Conservation (phyloP, 371 early-diverging fungal genomes). For the Apophysomyces elegans region DNA sequence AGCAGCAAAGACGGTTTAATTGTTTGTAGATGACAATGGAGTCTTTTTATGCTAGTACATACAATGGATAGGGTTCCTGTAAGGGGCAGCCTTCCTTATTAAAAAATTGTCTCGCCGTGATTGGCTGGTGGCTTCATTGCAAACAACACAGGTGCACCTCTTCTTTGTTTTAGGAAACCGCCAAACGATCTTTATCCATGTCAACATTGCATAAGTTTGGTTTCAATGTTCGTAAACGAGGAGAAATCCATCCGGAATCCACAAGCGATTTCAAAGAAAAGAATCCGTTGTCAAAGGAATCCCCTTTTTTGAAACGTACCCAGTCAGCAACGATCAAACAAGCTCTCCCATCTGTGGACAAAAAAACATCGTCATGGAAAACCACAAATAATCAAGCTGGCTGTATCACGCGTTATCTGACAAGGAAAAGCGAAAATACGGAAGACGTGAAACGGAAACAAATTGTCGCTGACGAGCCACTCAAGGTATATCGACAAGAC, state of each 20-base stretch:
- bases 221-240: neutral
- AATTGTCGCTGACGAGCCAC: neutral
- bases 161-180: no score
- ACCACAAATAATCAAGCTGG: neutral
- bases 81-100: no score
- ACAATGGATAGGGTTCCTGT: no score
- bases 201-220: neutral
- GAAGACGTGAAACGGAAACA: neutral
- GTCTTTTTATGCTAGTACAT: no score
- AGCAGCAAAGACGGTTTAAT: no score
- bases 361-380: neutral
- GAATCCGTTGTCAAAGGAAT: neutral
- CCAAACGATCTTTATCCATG: neutral
- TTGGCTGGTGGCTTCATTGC: no score
- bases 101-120: no score
- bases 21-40: no score
- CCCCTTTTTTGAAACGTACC: neutral
- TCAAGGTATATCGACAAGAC: slow-evolving; percentile 3
- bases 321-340: neutral
- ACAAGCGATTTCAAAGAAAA: neutral
- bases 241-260: neutral
- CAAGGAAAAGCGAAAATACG: neutral
- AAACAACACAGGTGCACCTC: no score
- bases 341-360: neutral
- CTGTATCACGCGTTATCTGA: neutral